phyloP scores from a whole-genome alignment of 305 asterid genomes.

The Fraxinus baroniana region DNA sequence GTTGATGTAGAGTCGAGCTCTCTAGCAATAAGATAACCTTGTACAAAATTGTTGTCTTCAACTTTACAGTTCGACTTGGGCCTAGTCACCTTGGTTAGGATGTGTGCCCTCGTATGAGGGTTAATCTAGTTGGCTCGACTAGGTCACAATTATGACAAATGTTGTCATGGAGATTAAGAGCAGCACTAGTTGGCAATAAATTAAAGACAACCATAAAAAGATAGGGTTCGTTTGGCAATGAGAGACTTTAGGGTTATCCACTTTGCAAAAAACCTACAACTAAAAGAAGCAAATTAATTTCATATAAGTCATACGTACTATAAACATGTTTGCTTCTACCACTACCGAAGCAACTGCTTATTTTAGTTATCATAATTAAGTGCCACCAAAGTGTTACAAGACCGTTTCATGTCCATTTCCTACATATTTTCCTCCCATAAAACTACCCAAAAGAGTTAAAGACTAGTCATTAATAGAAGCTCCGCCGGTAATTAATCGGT shows the following conservation, averaged over 20 bases:
- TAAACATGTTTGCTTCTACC: slow-evolving; percentile 41
- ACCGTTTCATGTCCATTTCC: slow-evolving; percentile 12
- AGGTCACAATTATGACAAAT: too few relatives aligned
- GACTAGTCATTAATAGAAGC: slow-evolving; percentile 1
- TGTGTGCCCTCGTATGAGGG: neutral
- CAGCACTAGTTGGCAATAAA: too few relatives aligned
- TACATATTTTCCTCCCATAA: neutral
- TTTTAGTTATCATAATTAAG: slow-evolving; percentile 16
- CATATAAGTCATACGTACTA: neutral
- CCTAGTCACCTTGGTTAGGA: neutral
- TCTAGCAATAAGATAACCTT: neutral
- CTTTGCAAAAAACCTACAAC: slow-evolving; percentile 4
- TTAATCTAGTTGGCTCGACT: neutral
- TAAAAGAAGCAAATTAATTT: neutral
- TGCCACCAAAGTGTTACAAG: neutral
- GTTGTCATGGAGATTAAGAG: too few relatives aligned
- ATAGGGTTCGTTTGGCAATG: slow-evolving; percentile 29
- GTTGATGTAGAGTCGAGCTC: neutral
- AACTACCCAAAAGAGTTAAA: slow-evolving; percentile 3
- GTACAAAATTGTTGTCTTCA: neutral
- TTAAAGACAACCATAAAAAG: too few relatives aligned
- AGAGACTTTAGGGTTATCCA: slow-evolving; percentile 17
- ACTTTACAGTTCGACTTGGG: neutral
- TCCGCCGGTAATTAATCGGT: neutral
- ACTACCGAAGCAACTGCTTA: slow-evolving; percentile 32